Base-by-base conservation (phyloP, 176 grass and related monocot species). In the Avena insularis region DNA sequence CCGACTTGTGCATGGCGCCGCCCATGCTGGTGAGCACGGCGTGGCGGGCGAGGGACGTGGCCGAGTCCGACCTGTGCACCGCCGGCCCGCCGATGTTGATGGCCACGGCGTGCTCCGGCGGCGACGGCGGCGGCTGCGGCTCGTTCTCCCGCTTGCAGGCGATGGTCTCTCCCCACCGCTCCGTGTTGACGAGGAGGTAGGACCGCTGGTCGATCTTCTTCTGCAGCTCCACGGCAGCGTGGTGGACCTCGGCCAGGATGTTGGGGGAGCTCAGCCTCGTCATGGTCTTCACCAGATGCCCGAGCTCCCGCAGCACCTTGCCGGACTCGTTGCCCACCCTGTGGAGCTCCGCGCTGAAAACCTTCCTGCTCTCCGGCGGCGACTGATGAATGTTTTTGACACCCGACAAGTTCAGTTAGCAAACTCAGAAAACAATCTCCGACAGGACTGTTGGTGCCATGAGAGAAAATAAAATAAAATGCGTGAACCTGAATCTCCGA, bases 161-260 rank as follows among this genome's bases (percentile, higher is more conserved):
- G 51, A 29, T 16, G 9, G 74, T 51, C 51, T 77, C 50, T 25
- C 88, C 81, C 93, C 93, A 98, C 16, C 82, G 85, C 56, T 98
- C 91, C 67, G 88, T 84, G 64, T 98, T 92, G 15, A 95, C 91
- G 77, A 98, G 72, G 75, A 95, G 90, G 71, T 92, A 91, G 8
- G 95, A 98, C 48, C 87, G 90, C 86, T 86, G 93, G 54, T 98
- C 95, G 38, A 95, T 95, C 89, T 93, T 95, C 83, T 89, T 93
- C 68, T 95, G 93, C 81, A 98, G 74, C 88, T 89, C 75, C 83
- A 95, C 91, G 55, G 91, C 91, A 73, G 96, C 93, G 7, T 86
- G 80, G 78, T 91, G 91, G 54, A 95, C 93, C 82, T 89, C 89
- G 31, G 81, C 77, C 2, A 98, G 96, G 76, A 98, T 87, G 75